Evolutionary conservation across 306 rosid species (phyloP).

Genomic region (Cicer judaicum): DNA sequence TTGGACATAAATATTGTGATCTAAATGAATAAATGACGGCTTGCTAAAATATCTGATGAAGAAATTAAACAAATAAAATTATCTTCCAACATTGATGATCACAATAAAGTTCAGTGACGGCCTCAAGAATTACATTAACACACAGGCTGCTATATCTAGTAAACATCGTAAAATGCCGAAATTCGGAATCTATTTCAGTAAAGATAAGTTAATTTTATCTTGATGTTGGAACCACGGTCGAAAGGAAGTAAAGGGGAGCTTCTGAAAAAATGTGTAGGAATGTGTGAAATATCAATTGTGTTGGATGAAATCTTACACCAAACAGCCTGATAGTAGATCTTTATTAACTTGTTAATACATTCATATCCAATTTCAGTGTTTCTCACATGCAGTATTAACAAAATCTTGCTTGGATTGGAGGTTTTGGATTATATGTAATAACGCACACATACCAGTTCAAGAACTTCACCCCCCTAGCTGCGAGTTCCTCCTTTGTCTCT

Average conservation of each 20-base stretch:
- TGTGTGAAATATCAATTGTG: neutral
- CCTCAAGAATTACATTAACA: slow-evolving; percentile 13
- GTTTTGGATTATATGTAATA: slow-evolving; percentile 27
- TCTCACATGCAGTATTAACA: slow-evolving; percentile 36
- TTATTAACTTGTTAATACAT: slow-evolving; percentile 15
- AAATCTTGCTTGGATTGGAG: neutral
- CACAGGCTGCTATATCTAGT: neutral
- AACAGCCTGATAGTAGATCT: neutral
- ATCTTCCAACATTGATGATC: slow-evolving; percentile 39
- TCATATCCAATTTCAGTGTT: slow-evolving; percentile 26
- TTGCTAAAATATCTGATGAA: slow-evolving; percentile 19
- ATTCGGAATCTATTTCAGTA: neutral
- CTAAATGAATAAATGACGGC: slow-evolving; percentile 18
- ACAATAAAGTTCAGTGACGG: slow-evolving; percentile 22
- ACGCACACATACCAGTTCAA: slow-evolving; percentile 67
- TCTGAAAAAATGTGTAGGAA: neutral
- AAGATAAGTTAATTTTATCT: slow-evolving; percentile 4
- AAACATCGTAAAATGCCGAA: slow-evolving; percentile 10
- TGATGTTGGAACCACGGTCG: slow-evolving; percentile 6
- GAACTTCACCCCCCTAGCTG: slow-evolving; percentile 77
- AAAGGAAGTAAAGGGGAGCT: neutral
- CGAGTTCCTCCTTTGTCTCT: slow-evolving; percentile 87
- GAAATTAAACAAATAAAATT: slow-evolving; percentile 8
- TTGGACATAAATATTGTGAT: neutral
- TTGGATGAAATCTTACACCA: slow-evolving; percentile 3